A percentile compares a stretch with the other conserved stretches of the same genome.
phyloP scores from a whole-genome alignment of 768 basidiomycete genomes.

The Phylloporus sp. region DNA sequence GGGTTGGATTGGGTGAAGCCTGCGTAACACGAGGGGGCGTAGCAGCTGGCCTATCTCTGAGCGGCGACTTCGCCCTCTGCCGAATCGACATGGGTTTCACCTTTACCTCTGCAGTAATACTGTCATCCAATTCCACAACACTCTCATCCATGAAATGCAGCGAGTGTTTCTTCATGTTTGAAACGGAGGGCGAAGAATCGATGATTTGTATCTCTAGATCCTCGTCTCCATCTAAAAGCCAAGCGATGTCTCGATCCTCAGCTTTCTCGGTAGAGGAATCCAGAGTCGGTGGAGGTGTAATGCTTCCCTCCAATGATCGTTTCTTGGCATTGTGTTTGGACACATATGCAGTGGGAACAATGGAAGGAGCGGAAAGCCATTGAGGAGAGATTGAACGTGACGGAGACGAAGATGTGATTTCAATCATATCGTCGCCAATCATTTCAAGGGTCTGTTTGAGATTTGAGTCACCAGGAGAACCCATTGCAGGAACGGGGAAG shows the following conservation, averaged over 20 bases:
- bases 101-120: constrained; percentile 16
- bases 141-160: constrained; percentile 18
- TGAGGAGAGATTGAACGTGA: constrained; percentile 14
- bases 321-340: constrained; percentile 12
- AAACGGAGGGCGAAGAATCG: constrained; percentile 44
- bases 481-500: constrained; percentile 14
- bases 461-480: neutral
- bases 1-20: constrained; percentile 14
- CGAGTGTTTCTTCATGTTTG: constrained; percentile 6
- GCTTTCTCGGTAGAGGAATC: neutral
- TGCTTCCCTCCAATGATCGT: constrained; percentile 1
- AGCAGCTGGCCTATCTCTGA: constrained; percentile 33
- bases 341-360: neutral
- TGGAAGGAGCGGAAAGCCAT: neutral
- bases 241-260: constrained; percentile 48
- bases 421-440: constrained; percentile 25
- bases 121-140: constrained; percentile 7
- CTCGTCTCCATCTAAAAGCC: constrained; percentile 68
- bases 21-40: constrained; percentile 28
- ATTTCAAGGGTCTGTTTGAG: constrained; percentile 21
- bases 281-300: neutral
- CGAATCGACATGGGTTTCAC: constrained; percentile 16
- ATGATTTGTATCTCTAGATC: constrained; percentile 49
- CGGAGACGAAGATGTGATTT: constrained; percentile 31
- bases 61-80: constrained; percentile 5